These are phyloP conservation scores for Colletotrichum plurivorum DNA, from an alignment of 2,329 filamentous ascomycete species.

Conservation along the genomic window DNA sequence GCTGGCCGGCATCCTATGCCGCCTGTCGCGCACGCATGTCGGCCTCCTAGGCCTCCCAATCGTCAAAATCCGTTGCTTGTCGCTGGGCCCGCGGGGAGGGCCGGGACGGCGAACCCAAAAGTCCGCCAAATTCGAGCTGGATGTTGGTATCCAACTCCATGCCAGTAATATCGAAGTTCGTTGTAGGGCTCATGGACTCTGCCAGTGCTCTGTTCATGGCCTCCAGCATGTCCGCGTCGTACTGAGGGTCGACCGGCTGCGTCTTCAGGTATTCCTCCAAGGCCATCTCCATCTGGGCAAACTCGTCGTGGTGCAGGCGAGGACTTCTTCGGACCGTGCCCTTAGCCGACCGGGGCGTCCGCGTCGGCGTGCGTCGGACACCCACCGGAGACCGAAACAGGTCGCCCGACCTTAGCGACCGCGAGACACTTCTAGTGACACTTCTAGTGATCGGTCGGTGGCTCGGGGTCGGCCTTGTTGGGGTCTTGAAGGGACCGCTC, in stretches of 20 bases:
- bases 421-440: slow-evolving; percentile 73
- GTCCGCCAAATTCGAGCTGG: slow-evolving; percentile 35
- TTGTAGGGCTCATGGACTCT: slow-evolving; percentile 27
- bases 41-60: slow-evolving; percentile 35
- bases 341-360: slow-evolving; percentile 54
- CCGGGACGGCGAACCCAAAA: slow-evolving; percentile 29
- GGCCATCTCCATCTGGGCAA: slow-evolving; percentile 35
- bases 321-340: slow-evolving; percentile 33
- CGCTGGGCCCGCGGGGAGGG: slow-evolving; percentile 22
- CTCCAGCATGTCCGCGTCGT: slow-evolving; percentile 37
- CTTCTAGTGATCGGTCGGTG: slow-evolving; percentile 74
- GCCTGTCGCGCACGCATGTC: slow-evolving; percentile 28
- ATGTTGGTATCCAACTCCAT: slow-evolving; percentile 32
- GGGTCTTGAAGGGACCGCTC: slow-evolving; percentile 70
- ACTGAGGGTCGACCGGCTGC: slow-evolving; percentile 30
- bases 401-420: slow-evolving; percentile 65
- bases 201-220: slow-evolving; percentile 39
- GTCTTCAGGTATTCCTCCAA: slow-evolving; percentile 36
- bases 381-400: slow-evolving; percentile 61
- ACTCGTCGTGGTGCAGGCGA: slow-evolving; percentile 36
- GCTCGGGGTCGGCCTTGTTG: slow-evolving; percentile 72
- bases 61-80: slow-evolving; percentile 25
- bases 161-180: slow-evolving; percentile 33
- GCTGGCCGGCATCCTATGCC: slow-evolving; percentile 14
- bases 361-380: slow-evolving; percentile 64